phyloP scores from a whole-genome alignment of 1,284 basidiomycete genomes.

The Cerioporus squamosus region DNA sequence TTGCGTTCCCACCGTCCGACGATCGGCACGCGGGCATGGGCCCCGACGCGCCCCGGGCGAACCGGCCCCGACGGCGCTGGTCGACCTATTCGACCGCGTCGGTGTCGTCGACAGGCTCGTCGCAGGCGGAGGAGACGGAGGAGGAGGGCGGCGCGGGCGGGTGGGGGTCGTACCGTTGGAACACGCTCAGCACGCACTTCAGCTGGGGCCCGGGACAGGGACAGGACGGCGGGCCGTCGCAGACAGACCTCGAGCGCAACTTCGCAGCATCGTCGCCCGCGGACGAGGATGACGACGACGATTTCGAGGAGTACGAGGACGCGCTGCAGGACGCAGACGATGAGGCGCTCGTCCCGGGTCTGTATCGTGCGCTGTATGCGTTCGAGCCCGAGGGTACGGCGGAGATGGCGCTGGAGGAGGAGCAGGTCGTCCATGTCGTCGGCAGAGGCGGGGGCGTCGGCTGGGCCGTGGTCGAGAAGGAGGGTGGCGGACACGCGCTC shows the following conservation, averaged over 20 bases:
- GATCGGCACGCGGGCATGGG: constrained; percentile 59
- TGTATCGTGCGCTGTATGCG: constrained; percentile 72
- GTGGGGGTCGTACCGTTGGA: constrained; percentile 50
- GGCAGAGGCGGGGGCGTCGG: constrained; percentile 76
- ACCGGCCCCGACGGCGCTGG: constrained; percentile 44
- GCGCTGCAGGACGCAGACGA: constrained; percentile 36
- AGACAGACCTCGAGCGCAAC: constrained; percentile 52
- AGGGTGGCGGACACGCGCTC: constrained; percentile 54
- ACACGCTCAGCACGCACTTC: constrained; percentile 42
- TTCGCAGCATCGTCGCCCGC: constrained; percentile 40
- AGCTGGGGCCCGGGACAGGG: constrained; percentile 30
- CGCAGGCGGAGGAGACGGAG: constrained; percentile 28
- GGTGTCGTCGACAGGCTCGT: constrained; percentile 26
- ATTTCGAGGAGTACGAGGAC: constrained; percentile 26
- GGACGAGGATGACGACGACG: constrained; percentile 33
- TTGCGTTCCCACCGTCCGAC: constrained; percentile 56
- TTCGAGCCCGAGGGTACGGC: constrained; percentile 76
- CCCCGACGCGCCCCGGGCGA: constrained; percentile 54
- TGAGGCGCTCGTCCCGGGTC: constrained; percentile 59
- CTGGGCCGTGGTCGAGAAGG: constrained; percentile 68
- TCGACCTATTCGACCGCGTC: constrained; percentile 37
- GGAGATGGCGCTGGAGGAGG: constrained; percentile 76
- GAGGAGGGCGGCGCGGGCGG: constrained; percentile 36
- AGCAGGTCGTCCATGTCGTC: constrained; percentile 68
- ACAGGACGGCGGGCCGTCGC: constrained; percentile 39